These are phyloP conservation scores for Lolium rigidum DNA, from an alignment of 176 grass and related monocot species.

Conservation along the genomic window DNA sequence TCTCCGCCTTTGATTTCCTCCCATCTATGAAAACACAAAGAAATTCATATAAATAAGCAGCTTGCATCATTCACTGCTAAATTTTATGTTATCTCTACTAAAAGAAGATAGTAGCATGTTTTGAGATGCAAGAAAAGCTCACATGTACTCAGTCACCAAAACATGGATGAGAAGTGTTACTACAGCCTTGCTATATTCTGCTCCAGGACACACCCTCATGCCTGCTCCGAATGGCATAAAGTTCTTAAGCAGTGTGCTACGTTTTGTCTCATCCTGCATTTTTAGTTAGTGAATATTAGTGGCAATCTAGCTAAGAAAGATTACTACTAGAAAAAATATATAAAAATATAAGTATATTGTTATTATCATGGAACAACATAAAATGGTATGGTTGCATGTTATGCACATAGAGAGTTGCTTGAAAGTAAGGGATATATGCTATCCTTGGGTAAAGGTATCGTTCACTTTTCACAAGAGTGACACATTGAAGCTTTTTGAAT, in stretches of 20 bases:
- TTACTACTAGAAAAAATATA: not conserved
- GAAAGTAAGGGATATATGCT: not conserved
- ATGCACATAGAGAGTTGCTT: not conserved
- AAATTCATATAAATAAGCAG: not conserved
- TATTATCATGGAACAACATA: not conserved
- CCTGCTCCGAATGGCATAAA: slow-evolving; percentile 23
- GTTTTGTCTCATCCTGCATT: not conserved
- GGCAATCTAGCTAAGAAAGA: not conserved
- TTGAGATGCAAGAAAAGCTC: not conserved
- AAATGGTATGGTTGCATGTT: not conserved
- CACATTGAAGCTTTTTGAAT: not conserved
- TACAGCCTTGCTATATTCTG: slow-evolving; percentile 21
- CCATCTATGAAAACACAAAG: not conserved
- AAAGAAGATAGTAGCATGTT: not conserved
- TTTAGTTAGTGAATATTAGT: not conserved
- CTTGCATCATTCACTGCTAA: not conserved
- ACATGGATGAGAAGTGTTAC: slow-evolving; percentile 13
- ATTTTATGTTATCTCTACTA: not conserved
- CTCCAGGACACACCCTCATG: slow-evolving; percentile 1
- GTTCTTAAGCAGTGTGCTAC: not conserved
- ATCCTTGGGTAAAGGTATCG: not conserved
- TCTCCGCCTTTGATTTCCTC: not conserved
- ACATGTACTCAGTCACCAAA: slow-evolving; percentile 21
- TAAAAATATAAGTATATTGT: not conserved
- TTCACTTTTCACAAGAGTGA: not conserved